These are phyloP conservation scores for Penicillium cosmopolitanum DNA, from an alignment of 495 filamentous ascomycete genomes.

Conservation along the genomic window DNA sequence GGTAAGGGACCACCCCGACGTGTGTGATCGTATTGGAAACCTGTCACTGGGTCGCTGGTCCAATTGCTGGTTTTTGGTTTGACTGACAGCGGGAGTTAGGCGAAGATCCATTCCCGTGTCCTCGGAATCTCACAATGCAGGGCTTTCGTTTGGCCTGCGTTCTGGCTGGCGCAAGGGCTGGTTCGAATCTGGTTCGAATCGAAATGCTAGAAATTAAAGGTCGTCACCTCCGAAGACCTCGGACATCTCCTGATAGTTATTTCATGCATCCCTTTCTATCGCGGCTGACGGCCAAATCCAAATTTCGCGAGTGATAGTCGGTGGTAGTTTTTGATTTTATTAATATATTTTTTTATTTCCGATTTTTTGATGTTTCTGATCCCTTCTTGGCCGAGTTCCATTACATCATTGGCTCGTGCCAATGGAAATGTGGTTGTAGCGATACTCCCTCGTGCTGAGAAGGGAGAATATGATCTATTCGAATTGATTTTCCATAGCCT, in stretches of 20 bases:
- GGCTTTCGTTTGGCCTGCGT: conserved; percentile 14
- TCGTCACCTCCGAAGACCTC: background rate
- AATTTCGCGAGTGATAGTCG: background rate
- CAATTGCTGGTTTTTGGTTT: conserved; percentile 20
- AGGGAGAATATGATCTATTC: background rate
- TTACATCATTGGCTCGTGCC: conserved; percentile 14
- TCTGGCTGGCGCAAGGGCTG: conserved; percentile 19
- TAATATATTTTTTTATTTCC: background rate
- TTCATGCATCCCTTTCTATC: background rate
- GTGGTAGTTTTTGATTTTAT: background rate
- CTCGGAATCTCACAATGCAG: conserved; percentile 26
- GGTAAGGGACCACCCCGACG: conserved; percentile 13
- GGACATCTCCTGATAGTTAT: background rate
- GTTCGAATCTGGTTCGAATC: conserved; percentile 12
- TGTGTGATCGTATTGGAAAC: conserved; percentile 13
- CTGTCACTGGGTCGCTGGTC: conserved; percentile 15
- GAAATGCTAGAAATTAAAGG: conserved; percentile 6
- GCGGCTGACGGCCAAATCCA: background rate
- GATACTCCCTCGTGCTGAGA: background rate
- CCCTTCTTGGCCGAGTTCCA: conserved; percentile 3
- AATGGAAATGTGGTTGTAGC: background rate
- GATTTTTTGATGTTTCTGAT: background rate
- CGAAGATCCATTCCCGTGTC: conserved; percentile 26
- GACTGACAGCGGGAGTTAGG: conserved; percentile 28
- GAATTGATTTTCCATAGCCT: conserved; percentile 17